Conservation (phyloP, 768 basidiomycete species). For the Lentinula sp. region DNA sequence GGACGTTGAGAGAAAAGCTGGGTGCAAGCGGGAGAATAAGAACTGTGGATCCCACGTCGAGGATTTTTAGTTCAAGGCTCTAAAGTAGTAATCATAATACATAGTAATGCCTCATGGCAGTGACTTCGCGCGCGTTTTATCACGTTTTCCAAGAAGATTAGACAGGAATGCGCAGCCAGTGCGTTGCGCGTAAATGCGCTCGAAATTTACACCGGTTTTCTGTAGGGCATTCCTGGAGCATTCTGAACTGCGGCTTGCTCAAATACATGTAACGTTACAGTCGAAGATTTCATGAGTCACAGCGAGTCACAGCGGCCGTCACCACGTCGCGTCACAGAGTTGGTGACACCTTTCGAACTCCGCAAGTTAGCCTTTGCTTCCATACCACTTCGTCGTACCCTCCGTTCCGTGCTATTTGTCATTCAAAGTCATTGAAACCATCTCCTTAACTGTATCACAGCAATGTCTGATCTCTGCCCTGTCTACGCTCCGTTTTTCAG, state of each 20-base stretch:
- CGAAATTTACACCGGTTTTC: too few species aligned
- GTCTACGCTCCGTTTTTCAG: slow-evolving; percentile 99
- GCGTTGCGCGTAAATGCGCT: background rate
- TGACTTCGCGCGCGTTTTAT: background rate
- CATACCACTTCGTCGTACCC: background rate
- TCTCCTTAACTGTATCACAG: slow-evolving; percentile 7
- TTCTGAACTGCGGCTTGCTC: background rate
- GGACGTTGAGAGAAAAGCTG: background rate
- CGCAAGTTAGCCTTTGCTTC: background rate
- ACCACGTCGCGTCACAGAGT: background rate
- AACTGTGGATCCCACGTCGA: background rate
- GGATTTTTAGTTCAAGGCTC: background rate
- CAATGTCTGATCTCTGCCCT: slow-evolving; percentile 79
- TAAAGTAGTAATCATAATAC: background rate
- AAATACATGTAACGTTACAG: too few species aligned
- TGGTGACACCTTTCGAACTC: background rate
- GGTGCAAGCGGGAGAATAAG: background rate
- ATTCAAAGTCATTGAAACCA: background rate
- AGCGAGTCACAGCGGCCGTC: background rate
- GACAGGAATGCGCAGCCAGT: background rate
- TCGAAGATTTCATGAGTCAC: background rate
- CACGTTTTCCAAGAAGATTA: background rate
- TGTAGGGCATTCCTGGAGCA: background rate
- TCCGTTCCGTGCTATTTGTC: background rate
- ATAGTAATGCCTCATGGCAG: background rate